Evolutionary conservation across 257 asterid genomes (phyloP).

Genomic region (Asclepias syriaca): DNA sequence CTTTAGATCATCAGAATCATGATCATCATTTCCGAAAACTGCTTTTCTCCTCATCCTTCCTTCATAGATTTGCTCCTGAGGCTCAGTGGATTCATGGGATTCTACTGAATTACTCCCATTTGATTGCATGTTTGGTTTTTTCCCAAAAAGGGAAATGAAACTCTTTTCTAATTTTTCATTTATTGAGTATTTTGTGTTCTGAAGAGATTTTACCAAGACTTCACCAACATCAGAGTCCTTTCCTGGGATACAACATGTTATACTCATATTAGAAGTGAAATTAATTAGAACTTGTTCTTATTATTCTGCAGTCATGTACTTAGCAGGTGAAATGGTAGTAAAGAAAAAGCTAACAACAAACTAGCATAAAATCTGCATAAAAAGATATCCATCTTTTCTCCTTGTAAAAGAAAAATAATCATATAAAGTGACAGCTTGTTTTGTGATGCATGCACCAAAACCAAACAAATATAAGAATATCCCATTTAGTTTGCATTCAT

Average conservation of each 20-base stretch:
- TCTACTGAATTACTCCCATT: conserved; percentile 27
- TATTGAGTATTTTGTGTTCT: conserved; percentile 68
- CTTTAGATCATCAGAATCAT: conserved; percentile 32
- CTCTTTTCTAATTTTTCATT: conserved; percentile 78
- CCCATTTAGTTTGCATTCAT: not conserved
- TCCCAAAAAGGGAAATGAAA: conserved; percentile 61
- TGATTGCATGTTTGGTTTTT: conserved; percentile 29
- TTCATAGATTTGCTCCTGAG: conserved; percentile 39
- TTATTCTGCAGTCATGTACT: not conserved
- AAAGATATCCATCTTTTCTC: not conserved
- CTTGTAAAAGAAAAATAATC: not conserved
- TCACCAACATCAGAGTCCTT: conserved; percentile 82
- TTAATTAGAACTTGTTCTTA: not conserved
- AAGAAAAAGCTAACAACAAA: not conserved
- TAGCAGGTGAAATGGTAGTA: not conserved
- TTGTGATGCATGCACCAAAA: not conserved
- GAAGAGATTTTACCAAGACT: conserved; percentile 81
- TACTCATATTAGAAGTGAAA: conserved; percentile 6
- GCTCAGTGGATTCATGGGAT: conserved; percentile 35
- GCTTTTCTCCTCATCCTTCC: conserved; percentile 97
- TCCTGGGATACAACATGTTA: conserved; percentile 36
- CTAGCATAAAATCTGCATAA: not conserved
- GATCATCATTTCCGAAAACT: conserved; percentile 60
- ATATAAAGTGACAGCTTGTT: not conserved
- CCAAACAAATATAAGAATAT: not conserved